Evolutionary conservation across 108 stramenopile species (phyloP).

Genomic region (Hondaea fermentalgiana): DNA sequence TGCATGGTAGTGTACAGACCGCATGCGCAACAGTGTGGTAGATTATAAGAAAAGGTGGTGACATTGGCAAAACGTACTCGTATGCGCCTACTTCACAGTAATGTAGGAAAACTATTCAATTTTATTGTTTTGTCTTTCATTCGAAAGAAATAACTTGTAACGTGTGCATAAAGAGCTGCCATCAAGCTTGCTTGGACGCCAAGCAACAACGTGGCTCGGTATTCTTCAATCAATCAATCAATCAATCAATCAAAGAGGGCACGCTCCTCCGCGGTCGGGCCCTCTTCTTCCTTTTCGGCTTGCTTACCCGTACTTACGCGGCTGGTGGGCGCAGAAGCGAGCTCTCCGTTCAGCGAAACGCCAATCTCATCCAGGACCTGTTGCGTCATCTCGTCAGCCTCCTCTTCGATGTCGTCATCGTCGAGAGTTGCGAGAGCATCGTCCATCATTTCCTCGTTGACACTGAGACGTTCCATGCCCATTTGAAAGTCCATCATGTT

Average conservation of each 20-base stretch:
- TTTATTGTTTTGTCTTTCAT: too few relatives aligned
- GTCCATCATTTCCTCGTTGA: constrained; percentile 26
- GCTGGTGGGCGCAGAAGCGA: not conserved
- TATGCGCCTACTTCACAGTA: too few relatives aligned
- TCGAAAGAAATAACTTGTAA: too few relatives aligned
- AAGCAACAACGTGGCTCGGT: too few relatives aligned
- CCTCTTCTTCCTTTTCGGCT: not conserved
- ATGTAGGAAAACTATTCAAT: too few relatives aligned
- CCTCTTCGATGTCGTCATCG: constrained; percentile 13
- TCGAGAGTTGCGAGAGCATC: constrained; percentile 22
- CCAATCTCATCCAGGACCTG: constrained; percentile 22
- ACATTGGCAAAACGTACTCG: too few relatives aligned
- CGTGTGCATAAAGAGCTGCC: too few relatives aligned
- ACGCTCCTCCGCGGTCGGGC: not conserved
- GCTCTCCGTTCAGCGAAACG: not conserved
- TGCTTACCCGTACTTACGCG: not conserved
- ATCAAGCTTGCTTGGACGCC: not conserved
- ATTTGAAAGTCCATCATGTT: not conserved
- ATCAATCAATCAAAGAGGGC: not conserved
- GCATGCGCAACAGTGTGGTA: too few relatives aligned
- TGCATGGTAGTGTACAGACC: too few relatives aligned
- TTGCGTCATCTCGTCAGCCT: constrained; percentile 15
- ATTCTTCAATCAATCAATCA: not conserved
- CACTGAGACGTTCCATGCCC: not conserved
- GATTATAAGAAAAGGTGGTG: too few relatives aligned